A percentile compares a stretch with the other conserved stretches of the same genome.
These are phyloP conservation scores for Pestalotiopsis sp. DNA, from an alignment of 2,329 filamentous ascomycete genomes.

Conservation along the genomic window DNA sequence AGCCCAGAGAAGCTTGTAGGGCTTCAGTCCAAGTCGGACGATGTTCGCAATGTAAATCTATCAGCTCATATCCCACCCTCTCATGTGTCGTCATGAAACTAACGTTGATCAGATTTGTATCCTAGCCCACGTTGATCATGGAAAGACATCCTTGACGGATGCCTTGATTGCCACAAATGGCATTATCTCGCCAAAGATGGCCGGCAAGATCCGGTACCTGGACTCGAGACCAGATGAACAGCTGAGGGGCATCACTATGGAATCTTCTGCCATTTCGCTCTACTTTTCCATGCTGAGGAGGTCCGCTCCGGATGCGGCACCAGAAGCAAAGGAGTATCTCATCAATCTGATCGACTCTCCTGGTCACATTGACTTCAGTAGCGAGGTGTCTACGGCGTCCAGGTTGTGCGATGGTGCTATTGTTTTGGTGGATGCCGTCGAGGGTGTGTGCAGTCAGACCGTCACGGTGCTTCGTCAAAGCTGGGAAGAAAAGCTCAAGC, in stretches of 20 bases:
- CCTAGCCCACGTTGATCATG: constrained; percentile 95
- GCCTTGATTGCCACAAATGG: constrained; percentile 97
- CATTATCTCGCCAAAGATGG: constrained; percentile 97
- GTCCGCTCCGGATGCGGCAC: constrained; percentile 65
- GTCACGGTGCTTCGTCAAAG: constrained; percentile 94
- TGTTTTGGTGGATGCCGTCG: constrained; percentile 93
- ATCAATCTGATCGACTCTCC: constrained; percentile 98
- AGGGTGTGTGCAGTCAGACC: constrained; percentile 97
- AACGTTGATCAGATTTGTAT: constrained; percentile 77
- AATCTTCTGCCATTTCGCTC: constrained; percentile 95
- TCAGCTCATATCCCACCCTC: constrained; percentile 15
- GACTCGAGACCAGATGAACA: constrained; percentile 97
- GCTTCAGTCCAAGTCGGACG: constrained; percentile 84
- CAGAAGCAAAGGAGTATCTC: constrained; percentile 84
- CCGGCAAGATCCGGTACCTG: constrained; percentile 96
- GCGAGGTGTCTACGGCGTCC: constrained; percentile 94
- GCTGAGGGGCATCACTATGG: constrained; percentile 97
- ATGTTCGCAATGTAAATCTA: constrained; percentile 73
- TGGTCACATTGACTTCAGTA: constrained; percentile 98
- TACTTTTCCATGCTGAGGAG: constrained; percentile 91
- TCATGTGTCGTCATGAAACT: constrained; percentile 33
- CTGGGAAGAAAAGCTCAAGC: constrained; percentile 95
- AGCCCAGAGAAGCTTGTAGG: constrained; percentile 86
- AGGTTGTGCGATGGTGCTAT: constrained; percentile 92
- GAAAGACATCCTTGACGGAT: constrained; percentile 96